Base-by-base conservation (phyloP, 805 yeast genomes). In the Zygosaccharomyces bisporus region DNA sequence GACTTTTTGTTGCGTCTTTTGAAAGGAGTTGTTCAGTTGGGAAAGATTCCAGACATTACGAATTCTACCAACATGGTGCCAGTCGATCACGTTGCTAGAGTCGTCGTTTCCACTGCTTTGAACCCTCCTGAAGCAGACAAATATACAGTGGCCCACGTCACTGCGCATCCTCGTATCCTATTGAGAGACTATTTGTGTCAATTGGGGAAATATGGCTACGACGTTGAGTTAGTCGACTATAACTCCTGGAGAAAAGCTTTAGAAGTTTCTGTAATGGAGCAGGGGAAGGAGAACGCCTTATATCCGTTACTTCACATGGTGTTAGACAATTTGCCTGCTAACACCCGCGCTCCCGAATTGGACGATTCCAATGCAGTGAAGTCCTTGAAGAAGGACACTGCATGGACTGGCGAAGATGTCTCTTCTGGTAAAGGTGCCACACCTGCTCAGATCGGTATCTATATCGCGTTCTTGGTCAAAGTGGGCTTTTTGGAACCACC, bases 51-150 rank as follows among this genome's bases (percentile, higher is more conserved):
- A 25, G 85, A 84, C 58, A 89, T 93, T 53, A 66, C 78, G 53
- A 93, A 93, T 72, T 78, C 81, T 37, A 95, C 91, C 30, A 93
- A 93, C 67, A 88, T 90, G 85, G 97, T 88, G 17, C 99, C 99
- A 3, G 99, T 93, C 34, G 97, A 95, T 57, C 99, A 93, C 60
- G 99, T 93, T 53, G 98, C 99, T 1, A 77, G 95, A 37, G 86
- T 89, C 18, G 86, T 83, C 19, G 86, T 82, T 41, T 87, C 98
- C 1, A 70, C 93, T 20, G 83, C 96, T 0, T 73, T 93, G 50
- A 79, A 79, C 57, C 91, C 95, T 20, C 86, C 93, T 18, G 55
- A 66, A 17, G 56, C 56, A 1, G 70, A 70, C 12, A 73, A 69
- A 39, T 67, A 81, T 34, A 69, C 81, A 1, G 99, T 95, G 33